These are phyloP conservation scores for Brassica nigra DNA, from an alignment of 345 rosid genomes.

Conservation along the genomic window DNA sequence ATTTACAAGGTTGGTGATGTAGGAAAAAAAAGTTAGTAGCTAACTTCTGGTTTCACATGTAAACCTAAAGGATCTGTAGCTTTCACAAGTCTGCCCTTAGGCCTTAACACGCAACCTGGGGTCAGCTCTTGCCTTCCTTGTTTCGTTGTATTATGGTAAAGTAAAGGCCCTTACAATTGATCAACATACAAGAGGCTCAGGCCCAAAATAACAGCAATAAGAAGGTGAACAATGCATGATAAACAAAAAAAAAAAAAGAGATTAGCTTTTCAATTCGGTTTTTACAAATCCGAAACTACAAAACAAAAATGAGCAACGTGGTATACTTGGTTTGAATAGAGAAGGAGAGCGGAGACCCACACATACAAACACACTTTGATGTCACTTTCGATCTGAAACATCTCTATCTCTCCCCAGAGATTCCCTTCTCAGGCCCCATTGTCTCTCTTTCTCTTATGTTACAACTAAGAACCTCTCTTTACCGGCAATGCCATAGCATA, in stretches of 20 bases:
- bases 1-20: not conserved
- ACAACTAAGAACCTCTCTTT: constrained; percentile 10
- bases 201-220: not conserved
- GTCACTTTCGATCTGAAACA: constrained; percentile 38
- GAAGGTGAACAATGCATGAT: not conserved
- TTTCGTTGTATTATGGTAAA: not conserved
- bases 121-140: not conserved
- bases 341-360: constrained; percentile 34
- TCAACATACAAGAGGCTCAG: not conserved
- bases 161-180: not conserved
- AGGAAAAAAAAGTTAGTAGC: not conserved
- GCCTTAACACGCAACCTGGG: not conserved
- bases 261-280: not conserved
- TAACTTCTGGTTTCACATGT: not conserved
- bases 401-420: constrained; percentile 39
- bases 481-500: not conserved
- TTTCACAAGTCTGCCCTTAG: too few species aligned
- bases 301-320: not conserved
- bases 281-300: not conserved
- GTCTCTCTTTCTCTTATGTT: constrained; percentile 39
- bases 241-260: not conserved
- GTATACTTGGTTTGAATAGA: constrained; percentile 8
- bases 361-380: constrained; percentile 25
- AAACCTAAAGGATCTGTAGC: not conserved
- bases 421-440: constrained; percentile 40